phyloP scores from a whole-genome alignment of 768 basidiomycete species.

The Psilocybe subaeruginosa region DNA sequence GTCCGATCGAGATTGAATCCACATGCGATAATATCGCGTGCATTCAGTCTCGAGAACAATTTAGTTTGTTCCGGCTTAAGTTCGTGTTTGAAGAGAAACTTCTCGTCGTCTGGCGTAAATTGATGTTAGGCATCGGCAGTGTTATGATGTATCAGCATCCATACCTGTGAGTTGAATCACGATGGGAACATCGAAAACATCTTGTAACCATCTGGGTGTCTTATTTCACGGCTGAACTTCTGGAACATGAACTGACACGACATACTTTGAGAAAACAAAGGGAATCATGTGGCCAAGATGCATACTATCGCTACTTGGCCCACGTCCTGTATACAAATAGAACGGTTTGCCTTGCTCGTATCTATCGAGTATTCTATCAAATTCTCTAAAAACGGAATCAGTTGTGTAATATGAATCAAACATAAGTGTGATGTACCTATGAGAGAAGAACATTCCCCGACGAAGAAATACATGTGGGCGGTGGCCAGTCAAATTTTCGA shows the following conservation, averaged over 20 bases:
- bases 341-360: conserved; percentile 98
- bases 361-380: conserved; percentile 91
- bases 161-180: conserved; percentile 94
- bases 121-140: not conserved
- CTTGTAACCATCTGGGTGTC: conserved; percentile 87
- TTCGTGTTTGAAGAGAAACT: conserved; percentile 97
- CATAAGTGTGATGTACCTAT: conserved; percentile 63
- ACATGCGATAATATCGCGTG: conserved; percentile 96
- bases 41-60: conserved; percentile 81
- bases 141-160: conserved; percentile 12
- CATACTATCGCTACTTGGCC: conserved; percentile 96
- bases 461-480: conserved; percentile 88
- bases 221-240: not conserved
- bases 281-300: conserved; percentile 98
- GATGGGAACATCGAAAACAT: conserved; percentile 91
- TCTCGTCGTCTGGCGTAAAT: conserved; percentile 81
- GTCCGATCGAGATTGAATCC: conserved; percentile 92
- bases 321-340: conserved; percentile 96
- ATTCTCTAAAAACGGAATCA: conserved; percentile 60
- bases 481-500: conserved; percentile 88
- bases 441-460: conserved; percentile 96
- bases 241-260: not conserved
- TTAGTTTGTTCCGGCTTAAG: conserved; percentile 89
- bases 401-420: not conserved
- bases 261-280: conserved; percentile 95